Percentiles rank a stretch among this genome's conserved stretches.
These are phyloP conservation scores for Verticillium nonalfalfae DNA, from an alignment of 2,329 filamentous ascomycete species.

Conservation along the genomic window DNA sequence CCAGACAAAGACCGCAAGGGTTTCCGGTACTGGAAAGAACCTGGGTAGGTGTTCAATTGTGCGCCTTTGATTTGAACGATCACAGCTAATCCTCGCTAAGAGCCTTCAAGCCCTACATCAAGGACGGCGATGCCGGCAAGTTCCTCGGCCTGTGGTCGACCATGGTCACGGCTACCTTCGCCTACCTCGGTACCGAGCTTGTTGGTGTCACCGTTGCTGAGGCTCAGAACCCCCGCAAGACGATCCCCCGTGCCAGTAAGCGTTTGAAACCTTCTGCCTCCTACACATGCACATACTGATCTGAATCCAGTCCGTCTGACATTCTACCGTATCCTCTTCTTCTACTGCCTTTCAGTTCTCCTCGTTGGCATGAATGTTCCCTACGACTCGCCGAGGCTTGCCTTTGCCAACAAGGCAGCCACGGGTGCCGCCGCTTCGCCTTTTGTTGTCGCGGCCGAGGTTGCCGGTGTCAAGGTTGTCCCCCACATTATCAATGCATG, in stretches of 20 bases:
- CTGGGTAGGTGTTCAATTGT: slow-evolving; percentile 33
- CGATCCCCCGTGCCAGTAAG: slow-evolving; percentile 61
- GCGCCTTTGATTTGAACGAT: background rate
- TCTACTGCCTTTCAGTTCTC: slow-evolving; percentile 70
- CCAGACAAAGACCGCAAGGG: slow-evolving; percentile 55
- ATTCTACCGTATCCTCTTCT: slow-evolving; percentile 76
- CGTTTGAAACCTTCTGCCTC: too few species aligned
- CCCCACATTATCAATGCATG: slow-evolving; percentile 67
- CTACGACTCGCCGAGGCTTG: slow-evolving; percentile 56
- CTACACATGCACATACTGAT: background rate
- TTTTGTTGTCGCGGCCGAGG: slow-evolving; percentile 66
- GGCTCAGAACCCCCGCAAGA: slow-evolving; percentile 71
- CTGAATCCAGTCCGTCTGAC: slow-evolving; percentile 53
- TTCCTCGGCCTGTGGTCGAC: slow-evolving; percentile 64
- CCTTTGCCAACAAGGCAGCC: slow-evolving; percentile 46
- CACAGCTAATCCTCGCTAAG: slow-evolving; percentile 10
- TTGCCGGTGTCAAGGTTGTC: slow-evolving; percentile 56
- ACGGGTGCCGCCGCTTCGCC: slow-evolving; percentile 58
- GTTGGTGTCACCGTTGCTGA: slow-evolving; percentile 75
- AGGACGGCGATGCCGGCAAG: slow-evolving; percentile 34
- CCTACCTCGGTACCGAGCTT: slow-evolving; percentile 70
- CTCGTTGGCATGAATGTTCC: slow-evolving; percentile 72
- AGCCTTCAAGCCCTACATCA: slow-evolving; percentile 44
- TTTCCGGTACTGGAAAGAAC: slow-evolving; percentile 60
- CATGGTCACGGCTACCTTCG: slow-evolving; percentile 72